Conservation (phyloP, 495 filamentous ascomycete species). For the Aspergillus olivimuriae region DNA sequence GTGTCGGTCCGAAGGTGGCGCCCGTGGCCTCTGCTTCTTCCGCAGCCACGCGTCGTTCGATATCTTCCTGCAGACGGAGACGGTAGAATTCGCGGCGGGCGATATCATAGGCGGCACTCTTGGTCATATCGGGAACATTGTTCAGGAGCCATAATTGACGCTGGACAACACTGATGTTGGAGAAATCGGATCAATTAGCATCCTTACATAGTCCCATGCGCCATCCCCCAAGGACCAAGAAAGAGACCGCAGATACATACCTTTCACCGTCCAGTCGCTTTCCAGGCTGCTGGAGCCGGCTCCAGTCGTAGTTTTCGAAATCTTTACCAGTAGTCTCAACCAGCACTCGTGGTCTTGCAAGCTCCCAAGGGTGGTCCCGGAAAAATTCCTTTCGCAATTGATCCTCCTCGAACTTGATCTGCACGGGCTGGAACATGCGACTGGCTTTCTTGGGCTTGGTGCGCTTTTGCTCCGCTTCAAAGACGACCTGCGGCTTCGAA, state of each 20-base stretch:
- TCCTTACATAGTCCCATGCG: no score
- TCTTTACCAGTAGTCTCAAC: constrained; percentile 85
- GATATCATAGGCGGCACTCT: constrained; percentile 71
- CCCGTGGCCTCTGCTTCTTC: constrained; percentile 85
- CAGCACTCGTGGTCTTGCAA: constrained; percentile 80
- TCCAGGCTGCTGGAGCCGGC: constrained; percentile 67
- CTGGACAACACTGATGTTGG: constrained; percentile 70
- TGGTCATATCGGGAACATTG: constrained; percentile 51
- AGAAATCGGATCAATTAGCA: constrained; percentile 16
- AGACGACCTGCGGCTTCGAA: constrained; percentile 31
- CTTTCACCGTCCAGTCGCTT: constrained; percentile 80
- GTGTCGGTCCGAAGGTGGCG: constrained; percentile 74
- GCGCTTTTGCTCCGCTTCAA: constrained; percentile 34
- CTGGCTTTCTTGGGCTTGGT: constrained; percentile 55
- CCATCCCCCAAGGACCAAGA: not conserved
- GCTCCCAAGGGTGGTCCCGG: constrained; percentile 93
- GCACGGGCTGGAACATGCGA: constrained; percentile 71
- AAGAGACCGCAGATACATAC: constrained; percentile 37
- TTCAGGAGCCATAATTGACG: constrained; percentile 81
- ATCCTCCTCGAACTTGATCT: constrained; percentile 81
- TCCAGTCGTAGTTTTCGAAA: constrained; percentile 71
- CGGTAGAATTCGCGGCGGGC: constrained; percentile 88
- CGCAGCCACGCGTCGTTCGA: constrained; percentile 73
- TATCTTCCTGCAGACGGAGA: constrained; percentile 72
- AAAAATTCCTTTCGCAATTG: constrained; percentile 73